A percentile compares a stretch with the other conserved stretches of the same genome.
phyloP scores from a whole-genome alignment of 2,329 filamentous ascomycete genomes.

The Moelleriella libera region DNA sequence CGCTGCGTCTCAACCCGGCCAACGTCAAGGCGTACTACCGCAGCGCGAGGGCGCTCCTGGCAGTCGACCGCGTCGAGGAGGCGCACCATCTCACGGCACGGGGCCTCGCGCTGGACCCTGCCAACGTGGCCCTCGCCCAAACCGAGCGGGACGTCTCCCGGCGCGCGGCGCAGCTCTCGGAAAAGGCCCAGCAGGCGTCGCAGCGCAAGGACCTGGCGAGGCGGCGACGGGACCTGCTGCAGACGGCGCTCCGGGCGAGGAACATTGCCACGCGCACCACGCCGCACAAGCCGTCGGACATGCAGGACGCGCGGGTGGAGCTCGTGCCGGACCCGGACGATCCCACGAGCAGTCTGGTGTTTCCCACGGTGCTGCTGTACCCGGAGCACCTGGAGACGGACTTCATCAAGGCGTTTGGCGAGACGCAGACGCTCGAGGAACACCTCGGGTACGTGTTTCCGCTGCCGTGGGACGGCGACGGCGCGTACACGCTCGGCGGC shows the following conservation, averaged over 20 bases:
- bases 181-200: conserved; percentile 38
- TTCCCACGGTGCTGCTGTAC: conserved; percentile 77
- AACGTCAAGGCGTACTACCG: conserved; percentile 92
- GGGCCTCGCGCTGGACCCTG: conserved; percentile 58
- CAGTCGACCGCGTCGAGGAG: conserved; percentile 64
- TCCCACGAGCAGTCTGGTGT: conserved; percentile 53
- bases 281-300: conserved; percentile 61
- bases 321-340: conserved; percentile 63
- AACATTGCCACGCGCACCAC: conserved; percentile 55
- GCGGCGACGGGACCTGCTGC: conserved; percentile 45
- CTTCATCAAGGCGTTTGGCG: conserved; percentile 77
- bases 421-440: conserved; percentile 59
- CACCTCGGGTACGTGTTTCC: conserved; percentile 81
- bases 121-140: conserved; percentile 51
- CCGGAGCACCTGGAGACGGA: conserved; percentile 71
- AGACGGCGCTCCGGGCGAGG: conserved; percentile 52
- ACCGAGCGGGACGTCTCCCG: conserved; percentile 50
- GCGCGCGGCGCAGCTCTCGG: conserved; percentile 40
- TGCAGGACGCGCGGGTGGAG: conserved; percentile 66
- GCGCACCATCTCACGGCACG: conserved; percentile 65
- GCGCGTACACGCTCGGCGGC: conserved; percentile 47
- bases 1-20: conserved; percentile 60
- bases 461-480: conserved; percentile 65
- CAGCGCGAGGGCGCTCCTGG: conserved; percentile 62
- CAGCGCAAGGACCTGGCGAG: conserved; percentile 40